A percentile compares a stretch with the other conserved stretches of the same genome.
Evolutionary conservation across 805 yeast genomes (phyloP).

Genomic region (Tetrapisispora phaffii): DNA sequence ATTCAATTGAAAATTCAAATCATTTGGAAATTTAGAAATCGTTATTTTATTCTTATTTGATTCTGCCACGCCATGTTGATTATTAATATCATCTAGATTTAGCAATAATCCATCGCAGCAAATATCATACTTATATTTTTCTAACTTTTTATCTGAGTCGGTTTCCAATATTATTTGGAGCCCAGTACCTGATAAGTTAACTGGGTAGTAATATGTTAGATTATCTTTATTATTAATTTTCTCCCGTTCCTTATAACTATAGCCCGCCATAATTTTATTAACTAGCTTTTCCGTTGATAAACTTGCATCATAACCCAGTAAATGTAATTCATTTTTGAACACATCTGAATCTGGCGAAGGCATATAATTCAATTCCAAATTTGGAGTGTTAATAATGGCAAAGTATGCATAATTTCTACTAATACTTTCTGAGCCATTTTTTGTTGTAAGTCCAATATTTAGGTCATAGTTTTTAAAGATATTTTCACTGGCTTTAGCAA

Average conservation of each 20-base stretch:
- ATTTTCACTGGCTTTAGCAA: slow-evolving; percentile 54
- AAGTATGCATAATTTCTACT: slow-evolving; percentile 18
- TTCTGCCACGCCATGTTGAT: neutral
- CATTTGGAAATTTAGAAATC: neutral
- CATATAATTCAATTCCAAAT: slow-evolving; percentile 21
- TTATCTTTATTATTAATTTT: slow-evolving; percentile 8
- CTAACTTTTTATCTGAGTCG: neutral
- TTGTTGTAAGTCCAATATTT: slow-evolving; percentile 9
- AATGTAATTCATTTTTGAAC: slow-evolving; percentile 14
- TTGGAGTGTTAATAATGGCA: slow-evolving; percentile 22
- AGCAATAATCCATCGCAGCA: slow-evolving; percentile 27
- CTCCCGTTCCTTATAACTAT: slow-evolving; percentile 10
- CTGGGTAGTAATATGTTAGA: slow-evolving; percentile 9
- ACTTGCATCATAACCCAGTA: slow-evolving; percentile 17
- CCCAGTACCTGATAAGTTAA: slow-evolving; percentile 4
- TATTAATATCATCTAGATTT: slow-evolving; percentile 13
- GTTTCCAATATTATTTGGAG: slow-evolving; percentile 12
- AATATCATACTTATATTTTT: slow-evolving; percentile 14
- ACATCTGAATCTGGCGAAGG: slow-evolving; percentile 26
- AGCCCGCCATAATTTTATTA: slow-evolving; percentile 22
- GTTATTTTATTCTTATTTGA: neutral
- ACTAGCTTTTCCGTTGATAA: slow-evolving; percentile 9
- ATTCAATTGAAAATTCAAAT: neutral
- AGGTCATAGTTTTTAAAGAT: slow-evolving; percentile 36
- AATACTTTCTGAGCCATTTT: neutral